Evolutionary conservation across 148 eudicot species (phyloP), one percentile per base, ranked within the genome.

Genomic region (Nyssa sinensis): DNA sequence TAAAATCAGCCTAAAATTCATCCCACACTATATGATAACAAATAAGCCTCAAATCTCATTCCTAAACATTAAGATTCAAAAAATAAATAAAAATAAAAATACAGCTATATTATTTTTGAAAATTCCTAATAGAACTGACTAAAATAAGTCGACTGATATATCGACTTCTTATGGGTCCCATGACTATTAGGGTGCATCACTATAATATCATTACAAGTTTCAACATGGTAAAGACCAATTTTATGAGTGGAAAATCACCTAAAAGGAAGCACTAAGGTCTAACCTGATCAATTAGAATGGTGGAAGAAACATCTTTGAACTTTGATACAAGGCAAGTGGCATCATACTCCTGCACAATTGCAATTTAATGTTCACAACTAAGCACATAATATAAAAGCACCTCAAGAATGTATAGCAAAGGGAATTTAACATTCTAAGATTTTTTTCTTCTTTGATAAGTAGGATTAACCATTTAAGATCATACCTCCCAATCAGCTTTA

Each of bases 261-360:
- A 63, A n/a, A 23, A 33, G 29, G 9, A 16, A 67, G 30, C 35
- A 30, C 7, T 10, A 31, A 67, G 66, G 32, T 21, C 76, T 53
- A 79, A 94, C 98, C 91, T 95, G 98, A 88, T 95, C 98, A 81
- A 95, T 95, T 37, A 95, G 86, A 77, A 95, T 90, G 74, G 96
- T 82, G 3, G 96, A 91, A 65, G 83, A 72, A 71, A 92, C 78
- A 78, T 90, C 83, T 69, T 86, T 88, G 75, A 72, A 85, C 79
- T 90, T 95, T 34, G 88, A 78, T 75, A 95, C 75, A 84, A 95
- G 88, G 75, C 82, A 82, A 75, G 92, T 87, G 57, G 98, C 98
- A 86, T 95, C 98, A 79, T 95, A 90, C 71, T 85, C 97, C 98
- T 95, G 91, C 86, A 83, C 61, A 59, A 44, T 66, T 9, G 74